Base-by-base conservation (phyloP, 352 stramenopile species). In the Phytophthora sansomeana region DNA sequence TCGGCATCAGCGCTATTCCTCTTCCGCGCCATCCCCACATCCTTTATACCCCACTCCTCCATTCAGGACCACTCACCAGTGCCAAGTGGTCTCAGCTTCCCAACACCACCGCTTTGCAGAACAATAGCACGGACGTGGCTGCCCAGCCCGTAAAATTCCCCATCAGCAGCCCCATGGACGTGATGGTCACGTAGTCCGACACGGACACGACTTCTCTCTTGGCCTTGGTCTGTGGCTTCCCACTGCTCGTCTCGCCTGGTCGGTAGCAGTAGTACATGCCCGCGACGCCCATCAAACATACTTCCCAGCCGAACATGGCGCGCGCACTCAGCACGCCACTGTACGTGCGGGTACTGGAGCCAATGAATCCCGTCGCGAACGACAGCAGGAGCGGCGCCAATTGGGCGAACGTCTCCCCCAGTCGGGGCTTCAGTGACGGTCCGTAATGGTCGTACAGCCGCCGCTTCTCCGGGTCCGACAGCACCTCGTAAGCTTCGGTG, bases 391-490 rank as follows among this genome's bases (percentile, higher is more conserved):
- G 38, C 29, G 85, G 85, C 33, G 81, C 81, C 47, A 93, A 65
- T 61, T 86, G 79, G 13, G 74, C 68, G 29, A 93, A 80, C 17
- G 85, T 87, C 46, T 87, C 83, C 48, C 75, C 67, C n/a, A 91
- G 61, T n/a, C 77, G 60, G 8, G 83, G 85, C 59, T 83, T 81
- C 9, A 93, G 55, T 7, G 81, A 68, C 11, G 78, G 76, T 14
- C 85, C 85, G 55, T 93, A 95, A 51, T 85, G 71, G 53, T 95
- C 87, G 47, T 95, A 95, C 32, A 91, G 58, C 29, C 75, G 71
- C 14, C 87, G 81, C 70, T 89, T 90, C 41, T 91, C 80, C n/a
- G 78, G 79, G 52, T 92, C 80, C 29, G 84, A 87, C 6, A 95
- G 72, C 51, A 95, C 80, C 47, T 92, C 74, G 53, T 95, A 95